A percentile compares a stretch with the other conserved stretches of the same genome.
Evolutionary conservation across 768 basidiomycete species (phyloP).

Genomic region (Chalciporus chontae): DNA sequence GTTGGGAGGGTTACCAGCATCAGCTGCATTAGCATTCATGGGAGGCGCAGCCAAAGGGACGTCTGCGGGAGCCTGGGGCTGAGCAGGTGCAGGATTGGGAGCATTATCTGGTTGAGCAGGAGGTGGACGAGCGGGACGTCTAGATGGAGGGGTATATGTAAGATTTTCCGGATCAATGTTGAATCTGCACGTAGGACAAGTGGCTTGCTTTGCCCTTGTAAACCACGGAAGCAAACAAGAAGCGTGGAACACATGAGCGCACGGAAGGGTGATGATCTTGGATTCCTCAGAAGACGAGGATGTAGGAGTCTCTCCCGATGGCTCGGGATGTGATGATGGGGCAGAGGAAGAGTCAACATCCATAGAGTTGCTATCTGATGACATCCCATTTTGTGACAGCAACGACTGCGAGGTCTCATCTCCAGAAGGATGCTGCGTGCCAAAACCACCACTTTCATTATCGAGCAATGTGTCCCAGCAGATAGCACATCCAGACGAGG

Average conservation of each 20-base stretch:
- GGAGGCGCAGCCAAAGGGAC: conserved; percentile 5
- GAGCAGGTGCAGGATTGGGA: conserved; percentile 13
- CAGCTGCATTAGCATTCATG: background rate
- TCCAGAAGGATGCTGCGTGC: conserved; percentile 11
- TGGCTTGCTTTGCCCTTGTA: conserved; percentile 71
- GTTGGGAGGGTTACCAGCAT: conserved; percentile 3
- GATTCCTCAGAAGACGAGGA: conserved; percentile 21
- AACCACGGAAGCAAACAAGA: conserved; percentile 82
- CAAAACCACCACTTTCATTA: conserved; percentile 36
- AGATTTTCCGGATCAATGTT: conserved; percentile 78
- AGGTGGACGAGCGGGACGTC: conserved; percentile 17
- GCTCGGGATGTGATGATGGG: conserved; percentile 11
- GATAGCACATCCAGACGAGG: conserved; percentile 56
- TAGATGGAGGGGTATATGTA: conserved; percentile 38
- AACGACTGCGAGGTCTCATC: conserved; percentile 2
- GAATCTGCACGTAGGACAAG: conserved; percentile 81
- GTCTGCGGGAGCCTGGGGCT: conserved; percentile 4
- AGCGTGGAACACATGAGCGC: conserved; percentile 79
- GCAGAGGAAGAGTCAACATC: conserved; percentile 17
- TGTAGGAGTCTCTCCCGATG: conserved; percentile 1
- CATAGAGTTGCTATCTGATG: conserved; percentile 11
- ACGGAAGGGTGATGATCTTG: conserved; percentile 68
- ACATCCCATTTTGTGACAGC: conserved; percentile 2
- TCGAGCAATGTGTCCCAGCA: conserved; percentile 72
- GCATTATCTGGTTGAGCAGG: conserved; percentile 12